Conservation (phyloP, 495 filamentous ascomycete genomes). For the Talaromyces ruber region DNA sequence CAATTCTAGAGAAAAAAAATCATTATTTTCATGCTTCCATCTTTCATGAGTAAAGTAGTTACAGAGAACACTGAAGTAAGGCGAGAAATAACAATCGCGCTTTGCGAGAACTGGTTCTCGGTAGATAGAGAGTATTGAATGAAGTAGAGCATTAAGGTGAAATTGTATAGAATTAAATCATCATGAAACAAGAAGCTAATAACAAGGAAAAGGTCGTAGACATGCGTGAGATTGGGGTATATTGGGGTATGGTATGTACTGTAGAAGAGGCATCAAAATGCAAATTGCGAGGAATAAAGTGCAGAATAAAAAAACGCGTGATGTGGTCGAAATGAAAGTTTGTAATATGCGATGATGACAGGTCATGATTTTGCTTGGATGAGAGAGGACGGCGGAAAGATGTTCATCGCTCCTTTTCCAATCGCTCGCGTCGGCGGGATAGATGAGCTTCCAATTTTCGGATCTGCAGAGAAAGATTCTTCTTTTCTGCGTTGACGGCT, state of each 20-base stretch:
- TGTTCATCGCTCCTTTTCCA: constrained; percentile 20
- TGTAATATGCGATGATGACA: neutral
- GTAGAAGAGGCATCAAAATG: neutral
- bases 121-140: too few relatives aligned
- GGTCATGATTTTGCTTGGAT: neutral
- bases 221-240: neutral
- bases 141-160: too few relatives aligned
- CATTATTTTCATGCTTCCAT: neutral
- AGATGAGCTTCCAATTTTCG: constrained; percentile 60
- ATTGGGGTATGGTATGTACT: neutral
- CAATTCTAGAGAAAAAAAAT: neutral
- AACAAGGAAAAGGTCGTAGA: neutral
- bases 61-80: too few relatives aligned
- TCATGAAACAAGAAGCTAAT: too few relatives aligned
- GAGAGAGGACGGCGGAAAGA: neutral
- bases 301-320: neutral
- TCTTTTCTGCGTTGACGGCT: constrained; percentile 72
- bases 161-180: neutral
- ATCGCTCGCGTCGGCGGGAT: constrained; percentile 53
- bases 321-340: neutral
- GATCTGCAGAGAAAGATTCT: constrained; percentile 48
- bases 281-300: neutral
- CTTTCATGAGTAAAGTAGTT: neutral
- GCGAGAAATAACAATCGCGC: too few relatives aligned
- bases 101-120: too few relatives aligned